Evolutionary conservation across 1,284 basidiomycete genomes (phyloP), one percentile per base, ranked within the genome.

Genomic region (Boletellus sp.): DNA sequence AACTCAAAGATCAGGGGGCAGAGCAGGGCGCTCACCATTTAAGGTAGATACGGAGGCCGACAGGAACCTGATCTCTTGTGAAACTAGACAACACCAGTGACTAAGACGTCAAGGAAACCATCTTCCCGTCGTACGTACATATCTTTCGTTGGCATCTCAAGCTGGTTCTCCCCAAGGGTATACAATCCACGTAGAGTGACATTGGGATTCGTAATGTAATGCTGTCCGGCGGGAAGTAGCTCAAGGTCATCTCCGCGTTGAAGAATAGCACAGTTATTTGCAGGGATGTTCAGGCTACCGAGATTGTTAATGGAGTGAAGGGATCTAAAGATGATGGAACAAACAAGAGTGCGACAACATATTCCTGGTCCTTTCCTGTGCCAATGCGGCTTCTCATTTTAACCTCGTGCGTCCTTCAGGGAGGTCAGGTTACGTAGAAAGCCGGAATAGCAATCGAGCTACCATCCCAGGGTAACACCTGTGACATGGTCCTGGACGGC

Each of bases 91-190:
- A 19, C 8, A n/a, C n/a, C n/a, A n/a, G 22, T 26, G 33, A 45
- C 26, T 45, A 6, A 41, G 40, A 49, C 33, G 35, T 27, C 16
- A 43, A 47, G 16, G 14, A 26, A 17, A 17, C 19, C 40, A 5
- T 16, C 14, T 38, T 5, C 22, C 27, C 21, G 11, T 3, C n/a
- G 40, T 10, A 67, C 79, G 56, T 53, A 85, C 84, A 88, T 87
- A 54, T 88, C 86, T 65, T 89, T 89, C 8, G 87, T 88, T 3
- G 86, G 84, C 82, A 89, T 84, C 64, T 89, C 87, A 23, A 87
- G 65, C 64, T 90, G 87, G 56, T 84, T 87, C 61, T 90, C 87
- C 19, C 87, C 87, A 1, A 84, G 75, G 2, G 87, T 87, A 62
- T 80, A 90, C 21, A 88, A 55, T 7, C 85, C 86, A 47, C 87